Base-by-base conservation (phyloP, 176 grass and related monocot species). In the Juncus inflexus region DNA sequence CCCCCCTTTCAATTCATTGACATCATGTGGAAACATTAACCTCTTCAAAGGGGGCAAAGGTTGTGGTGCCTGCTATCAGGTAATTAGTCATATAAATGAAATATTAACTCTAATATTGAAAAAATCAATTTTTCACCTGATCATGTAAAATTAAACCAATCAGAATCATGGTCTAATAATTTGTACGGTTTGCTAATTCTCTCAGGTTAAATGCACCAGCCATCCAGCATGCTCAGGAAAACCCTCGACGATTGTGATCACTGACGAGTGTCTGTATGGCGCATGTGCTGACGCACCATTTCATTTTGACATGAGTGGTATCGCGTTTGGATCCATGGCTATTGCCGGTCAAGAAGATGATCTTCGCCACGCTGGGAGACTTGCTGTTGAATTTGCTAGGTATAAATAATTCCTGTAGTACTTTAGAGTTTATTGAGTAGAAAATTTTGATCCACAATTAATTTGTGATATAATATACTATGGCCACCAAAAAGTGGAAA, bases 241-340 rank as follows among this genome's bases (percentile, higher is more conserved):
- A 42, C 2, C 68, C 67, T 78, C 83, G 73, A 79, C 78, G 61
- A 79, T 95, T 49, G 70, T 84, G 66, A 90, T 87, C 73, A 95
- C 91, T 11, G 87, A 95, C 79, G 83, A 81, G 73, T 90, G 89
- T 81, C 83, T 86, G 86, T 89, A 81, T 59, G 83, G 86, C 9
- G 78, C 75, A n/a, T 75, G 71, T 66, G 63, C 73, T 8, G 55
- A 68, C 13, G 61, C 80, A 15, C 65, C 36, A 40, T 89, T 11
- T 74, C 91, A 95, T 70, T 90, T 95, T 72, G 91, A 90, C 72
- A 85, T 95, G 68, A 86, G 83, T 58, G 86, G 86, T 61, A 90
- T 87, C 9, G 83, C 91, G 12, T 90, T 95, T 72, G 91, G 91
- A 15, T 7, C 75, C 40, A 82, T 95, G 28, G 78, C 84, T 40